These are phyloP conservation scores for Microstroma glucosiphilum DNA, from an alignment of 1,284 basidiomycete genomes.

Conservation along the genomic window DNA sequence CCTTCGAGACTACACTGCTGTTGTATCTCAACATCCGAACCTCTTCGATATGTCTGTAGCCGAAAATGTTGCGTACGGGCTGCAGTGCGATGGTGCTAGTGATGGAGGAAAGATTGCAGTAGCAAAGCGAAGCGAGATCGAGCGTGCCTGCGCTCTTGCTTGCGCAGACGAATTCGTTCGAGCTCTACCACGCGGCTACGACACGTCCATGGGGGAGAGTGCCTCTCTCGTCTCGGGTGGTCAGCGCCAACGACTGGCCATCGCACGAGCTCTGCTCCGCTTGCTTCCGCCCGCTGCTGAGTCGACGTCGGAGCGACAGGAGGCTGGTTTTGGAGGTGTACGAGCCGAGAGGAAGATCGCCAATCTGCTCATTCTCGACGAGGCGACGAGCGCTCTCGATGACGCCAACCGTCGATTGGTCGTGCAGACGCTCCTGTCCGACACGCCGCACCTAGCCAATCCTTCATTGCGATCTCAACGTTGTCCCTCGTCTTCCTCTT, in stretches of 20 bases:
- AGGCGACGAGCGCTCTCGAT: constrained; percentile 87
- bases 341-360: constrained; percentile 53
- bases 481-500: constrained; percentile 47
- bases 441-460: background rate
- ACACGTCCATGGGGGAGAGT: constrained; percentile 80
- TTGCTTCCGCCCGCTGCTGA: background rate
- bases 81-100: background rate
- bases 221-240: constrained; percentile 83
- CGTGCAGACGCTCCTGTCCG: constrained; percentile 65
- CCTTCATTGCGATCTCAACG: constrained; percentile 19
- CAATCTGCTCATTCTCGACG: constrained; percentile 77
- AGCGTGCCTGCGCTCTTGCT: constrained; percentile 66
- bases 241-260: constrained; percentile 84
- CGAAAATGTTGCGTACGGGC: constrained; percentile 40
- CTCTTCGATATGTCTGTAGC: constrained; percentile 37
- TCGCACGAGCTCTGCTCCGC: constrained; percentile 78
- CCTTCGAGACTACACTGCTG: constrained; percentile 38
- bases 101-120: constrained; percentile 6
- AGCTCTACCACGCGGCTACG: constrained; percentile 72
- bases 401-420: constrained; percentile 31
- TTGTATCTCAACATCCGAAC: constrained; percentile 34
- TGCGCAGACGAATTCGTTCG: constrained; percentile 81
- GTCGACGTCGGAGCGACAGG: background rate
- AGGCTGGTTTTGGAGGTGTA: background rate
- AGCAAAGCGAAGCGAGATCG: constrained; percentile 56